Conservation (phyloP, 805 yeast species). For the Wickerhamiella dianesei region DNA sequence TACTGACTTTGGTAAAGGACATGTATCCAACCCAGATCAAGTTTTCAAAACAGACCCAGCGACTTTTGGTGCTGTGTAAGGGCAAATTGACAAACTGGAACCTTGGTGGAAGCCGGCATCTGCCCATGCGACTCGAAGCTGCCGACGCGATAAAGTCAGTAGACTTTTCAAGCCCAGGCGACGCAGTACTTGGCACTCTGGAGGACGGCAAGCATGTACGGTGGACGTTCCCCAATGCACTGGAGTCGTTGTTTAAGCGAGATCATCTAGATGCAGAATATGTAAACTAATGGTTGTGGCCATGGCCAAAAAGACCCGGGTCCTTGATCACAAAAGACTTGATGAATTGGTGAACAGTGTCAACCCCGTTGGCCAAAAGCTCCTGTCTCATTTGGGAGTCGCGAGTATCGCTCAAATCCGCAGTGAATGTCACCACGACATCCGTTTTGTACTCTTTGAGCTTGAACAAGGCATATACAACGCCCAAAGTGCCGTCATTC, state of each 20-base stretch:
- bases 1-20: neutral
- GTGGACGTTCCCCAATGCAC: neutral
- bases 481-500: slow-evolving; percentile 2
- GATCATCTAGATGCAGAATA: neutral
- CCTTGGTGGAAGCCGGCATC: neutral
- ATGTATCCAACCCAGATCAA: neutral
- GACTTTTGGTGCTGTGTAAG: neutral
- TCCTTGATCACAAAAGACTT: neutral
- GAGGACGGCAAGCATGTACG: neutral
- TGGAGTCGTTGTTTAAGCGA: neutral
- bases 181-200: neutral
- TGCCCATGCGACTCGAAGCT: neutral
- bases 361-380: neutral
- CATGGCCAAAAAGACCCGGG: neutral
- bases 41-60: neutral
- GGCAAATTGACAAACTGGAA: neutral
- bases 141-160: neutral
- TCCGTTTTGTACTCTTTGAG: slow-evolving; percentile 15
- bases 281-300: neutral
- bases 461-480: slow-evolving; percentile 15
- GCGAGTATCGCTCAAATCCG: slow-evolving; percentile 2
- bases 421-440: slow-evolving; percentile 15
- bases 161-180: neutral
- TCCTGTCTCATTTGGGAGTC: neutral
- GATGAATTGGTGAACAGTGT: neutral